Percentiles rank a stretch among this genome's conserved stretches.
phyloP scores from a whole-genome alignment of 2,329 filamentous ascomycete species.

The Cladobotryum protrusum region DNA sequence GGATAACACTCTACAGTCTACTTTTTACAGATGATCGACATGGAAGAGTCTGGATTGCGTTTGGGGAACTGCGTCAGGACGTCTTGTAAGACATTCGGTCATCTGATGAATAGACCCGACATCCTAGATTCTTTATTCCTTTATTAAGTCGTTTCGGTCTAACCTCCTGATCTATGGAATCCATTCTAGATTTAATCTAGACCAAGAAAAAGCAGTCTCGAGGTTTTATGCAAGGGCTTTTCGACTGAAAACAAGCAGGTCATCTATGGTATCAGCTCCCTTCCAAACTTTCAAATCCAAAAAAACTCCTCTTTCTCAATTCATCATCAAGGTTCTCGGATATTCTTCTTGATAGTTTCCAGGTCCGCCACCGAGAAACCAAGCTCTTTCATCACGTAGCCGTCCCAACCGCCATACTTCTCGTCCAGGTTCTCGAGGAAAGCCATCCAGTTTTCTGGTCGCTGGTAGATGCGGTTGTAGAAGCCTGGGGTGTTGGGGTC shows the following conservation, averaged over 20 bases:
- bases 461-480: constrained; percentile 40
- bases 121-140: too few relatives aligned
- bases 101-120: too few relatives aligned
- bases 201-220: not conserved
- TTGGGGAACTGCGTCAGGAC: too few relatives aligned
- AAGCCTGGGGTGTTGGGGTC: constrained; percentile 41
- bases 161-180: too few relatives aligned
- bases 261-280: constrained; percentile 8
- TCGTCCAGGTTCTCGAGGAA: constrained; percentile 39
- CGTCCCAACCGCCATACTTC: constrained; percentile 43
- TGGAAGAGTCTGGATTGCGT: too few relatives aligned
- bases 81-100: too few relatives aligned
- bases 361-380: constrained; percentile 43
- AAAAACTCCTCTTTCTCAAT: not conserved
- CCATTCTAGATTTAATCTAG: not conserved
- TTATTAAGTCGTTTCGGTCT: too few relatives aligned
- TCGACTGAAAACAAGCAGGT: too few relatives aligned
- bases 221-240: too few relatives aligned
- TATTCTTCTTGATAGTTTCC: constrained; percentile 40
- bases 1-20: too few relatives aligned
- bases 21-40: too few relatives aligned
- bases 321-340: constrained; percentile 20
- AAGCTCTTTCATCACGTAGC: constrained; percentile 39
- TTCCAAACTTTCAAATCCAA: not conserved
- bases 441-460: constrained; percentile 37